Evolutionary conservation across 2,329 filamentous ascomycete species (phyloP).

Genomic region (Paramyrothecium roridum): DNA sequence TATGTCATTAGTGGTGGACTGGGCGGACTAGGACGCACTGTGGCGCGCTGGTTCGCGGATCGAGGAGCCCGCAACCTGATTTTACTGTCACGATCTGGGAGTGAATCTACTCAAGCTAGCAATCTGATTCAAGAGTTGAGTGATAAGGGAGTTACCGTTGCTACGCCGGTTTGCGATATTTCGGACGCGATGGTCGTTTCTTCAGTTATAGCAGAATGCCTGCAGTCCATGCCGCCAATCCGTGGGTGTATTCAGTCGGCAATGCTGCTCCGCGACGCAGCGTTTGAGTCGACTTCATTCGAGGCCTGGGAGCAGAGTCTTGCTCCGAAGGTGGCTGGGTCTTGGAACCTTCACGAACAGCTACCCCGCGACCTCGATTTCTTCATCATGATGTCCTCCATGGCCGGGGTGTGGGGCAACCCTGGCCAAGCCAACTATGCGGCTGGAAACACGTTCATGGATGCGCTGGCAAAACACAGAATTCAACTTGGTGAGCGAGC

Average conservation of each 20-base stretch:
- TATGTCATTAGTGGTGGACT: slow-evolving; percentile 20
- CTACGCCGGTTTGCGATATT: neutral
- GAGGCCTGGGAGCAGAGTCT: neutral
- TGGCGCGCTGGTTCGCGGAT: neutral
- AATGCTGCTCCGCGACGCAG: neutral
- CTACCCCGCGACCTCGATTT: slow-evolving; percentile 25
- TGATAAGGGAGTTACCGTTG: neutral
- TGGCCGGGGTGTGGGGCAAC: slow-evolving; percentile 28
- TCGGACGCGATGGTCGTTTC: neutral
- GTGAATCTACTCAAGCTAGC: neutral
- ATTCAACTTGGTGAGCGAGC: slow-evolving; percentile 4
- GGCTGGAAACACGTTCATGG: slow-evolving; percentile 26
- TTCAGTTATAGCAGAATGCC: neutral
- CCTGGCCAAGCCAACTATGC: slow-evolving; percentile 37
- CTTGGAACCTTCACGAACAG: slow-evolving; percentile 22
- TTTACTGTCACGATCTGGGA: too few species aligned
- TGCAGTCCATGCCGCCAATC: neutral
- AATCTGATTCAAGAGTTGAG: neutral
- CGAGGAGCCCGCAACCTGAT: too few species aligned
- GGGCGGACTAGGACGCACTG: slow-evolving; percentile 16
- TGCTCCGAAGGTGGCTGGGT: slow-evolving; percentile 28
- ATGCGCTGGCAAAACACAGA: slow-evolving; percentile 13
- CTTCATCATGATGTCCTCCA: slow-evolving; percentile 32
- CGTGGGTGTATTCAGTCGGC: neutral
- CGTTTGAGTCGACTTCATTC: slow-evolving; percentile 14